Evolutionary conservation across 1,139 yeast genomes (phyloP).

Genomic region (Suhomyces bolitotheri): DNA sequence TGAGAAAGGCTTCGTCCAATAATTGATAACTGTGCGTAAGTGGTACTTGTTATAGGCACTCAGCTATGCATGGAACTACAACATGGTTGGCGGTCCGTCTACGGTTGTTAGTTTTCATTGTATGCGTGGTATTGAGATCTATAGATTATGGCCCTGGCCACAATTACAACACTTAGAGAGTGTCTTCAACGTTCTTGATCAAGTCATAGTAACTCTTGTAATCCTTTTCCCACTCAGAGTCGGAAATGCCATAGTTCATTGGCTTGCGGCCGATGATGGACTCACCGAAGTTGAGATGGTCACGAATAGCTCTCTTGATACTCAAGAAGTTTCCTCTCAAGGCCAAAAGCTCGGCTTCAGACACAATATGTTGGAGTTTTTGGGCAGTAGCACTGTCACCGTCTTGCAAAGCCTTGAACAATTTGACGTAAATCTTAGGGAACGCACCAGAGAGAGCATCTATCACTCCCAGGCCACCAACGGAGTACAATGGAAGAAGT

Average conservation of each 20-base stretch:
- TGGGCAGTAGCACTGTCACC: slow-evolving; percentile 21
- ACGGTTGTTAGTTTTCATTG: no score
- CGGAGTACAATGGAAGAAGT: slow-evolving; percentile 24
- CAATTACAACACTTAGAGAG: slow-evolving; percentile 4
- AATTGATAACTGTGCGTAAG: no score
- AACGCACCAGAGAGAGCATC: slow-evolving; percentile 41
- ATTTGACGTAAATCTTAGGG: slow-evolving; percentile 40
- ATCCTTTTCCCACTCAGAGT: slow-evolving; percentile 9
- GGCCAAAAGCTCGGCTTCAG: slow-evolving; percentile 24
- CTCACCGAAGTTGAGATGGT: slow-evolving; percentile 41
- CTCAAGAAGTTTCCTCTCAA: slow-evolving; percentile 25
- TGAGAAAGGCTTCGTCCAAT: no score
- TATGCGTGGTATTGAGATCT: no score
- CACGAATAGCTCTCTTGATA: slow-evolving; percentile 31
- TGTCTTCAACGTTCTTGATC: slow-evolving; percentile 13
- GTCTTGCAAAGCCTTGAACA: slow-evolving; percentile 20
- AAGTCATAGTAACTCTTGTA: slow-evolving; percentile 10
- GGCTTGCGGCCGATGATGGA: slow-evolving; percentile 23
- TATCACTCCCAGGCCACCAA: slow-evolving; percentile 26
- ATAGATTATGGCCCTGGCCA: no score
- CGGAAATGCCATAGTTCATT: slow-evolving; percentile 14
- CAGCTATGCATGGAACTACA: no score
- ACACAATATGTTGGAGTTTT: slow-evolving; percentile 22
- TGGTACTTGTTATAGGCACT: no score
- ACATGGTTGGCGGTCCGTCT: no score